A percentile compares a stretch with the other conserved stretches of the same genome.
Evolutionary conservation across 106 monocot species (phyloP).

Genomic region (Dendrobium catenatum): DNA sequence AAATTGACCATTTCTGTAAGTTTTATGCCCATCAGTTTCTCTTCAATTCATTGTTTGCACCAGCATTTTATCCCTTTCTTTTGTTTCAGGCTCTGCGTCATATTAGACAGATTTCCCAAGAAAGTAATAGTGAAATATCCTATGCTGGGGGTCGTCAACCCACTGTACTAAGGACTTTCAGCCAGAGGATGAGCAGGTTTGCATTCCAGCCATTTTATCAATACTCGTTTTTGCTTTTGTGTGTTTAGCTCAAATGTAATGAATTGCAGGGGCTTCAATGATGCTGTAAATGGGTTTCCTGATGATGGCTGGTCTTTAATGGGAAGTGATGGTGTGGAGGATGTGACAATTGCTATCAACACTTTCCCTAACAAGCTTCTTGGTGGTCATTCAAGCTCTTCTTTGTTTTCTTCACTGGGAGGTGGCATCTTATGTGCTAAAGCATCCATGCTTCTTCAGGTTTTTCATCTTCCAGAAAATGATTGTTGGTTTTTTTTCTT

Average conservation of each 20-base stretch:
- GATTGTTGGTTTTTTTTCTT: not conserved
- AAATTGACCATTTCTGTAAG: slow-evolving; percentile 80
- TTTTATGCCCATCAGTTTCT: not conserved
- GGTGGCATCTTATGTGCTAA: slow-evolving; percentile 60
- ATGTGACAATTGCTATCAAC: slow-evolving; percentile 48
- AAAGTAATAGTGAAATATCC: slow-evolving; percentile 62
- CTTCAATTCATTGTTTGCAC: not conserved
- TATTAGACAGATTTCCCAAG: slow-evolving; percentile 67
- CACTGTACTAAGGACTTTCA: slow-evolving; percentile 59
- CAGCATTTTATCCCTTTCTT: not conserved
- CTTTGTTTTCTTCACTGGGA: slow-evolving; percentile 24
- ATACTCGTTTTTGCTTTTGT: not conserved
- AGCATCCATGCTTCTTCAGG: slow-evolving; percentile 64
- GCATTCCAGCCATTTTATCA: not conserved
- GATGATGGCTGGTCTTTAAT: slow-evolving; percentile 49
- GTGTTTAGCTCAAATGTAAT: not conserved
- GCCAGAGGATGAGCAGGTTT: slow-evolving; percentile 74
- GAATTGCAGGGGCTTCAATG: slow-evolving; percentile 51
- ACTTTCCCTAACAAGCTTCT: slow-evolving; percentile 36
- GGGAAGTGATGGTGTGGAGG: slow-evolving; percentile 49
- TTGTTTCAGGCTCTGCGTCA: slow-evolving; percentile 60
- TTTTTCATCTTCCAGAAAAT: not conserved
- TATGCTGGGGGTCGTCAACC: slow-evolving; percentile 68
- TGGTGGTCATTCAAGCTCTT: slow-evolving; percentile 21
- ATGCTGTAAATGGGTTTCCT: slow-evolving; percentile 63